Evolutionary conservation across 768 basidiomycete species (phyloP).

Genomic region (Hydnum rufescens): DNA sequence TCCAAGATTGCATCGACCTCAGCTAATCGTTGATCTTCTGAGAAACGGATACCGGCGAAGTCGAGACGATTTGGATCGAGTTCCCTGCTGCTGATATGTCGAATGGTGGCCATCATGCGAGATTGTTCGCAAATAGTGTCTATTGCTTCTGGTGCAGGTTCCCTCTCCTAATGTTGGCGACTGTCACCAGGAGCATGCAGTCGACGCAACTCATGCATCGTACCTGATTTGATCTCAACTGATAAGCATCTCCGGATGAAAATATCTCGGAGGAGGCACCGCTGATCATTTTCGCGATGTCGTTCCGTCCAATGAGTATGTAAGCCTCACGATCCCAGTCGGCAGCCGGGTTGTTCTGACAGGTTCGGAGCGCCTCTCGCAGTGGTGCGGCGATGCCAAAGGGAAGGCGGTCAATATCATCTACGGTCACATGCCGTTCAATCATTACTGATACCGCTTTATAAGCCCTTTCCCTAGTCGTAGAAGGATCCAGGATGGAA

Average conservation of each 20-base stretch:
- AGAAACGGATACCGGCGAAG: constrained; percentile 71
- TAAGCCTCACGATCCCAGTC: constrained; percentile 58
- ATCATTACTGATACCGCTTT: constrained; percentile 40
- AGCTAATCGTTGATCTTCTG: constrained; percentile 71
- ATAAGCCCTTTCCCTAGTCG: constrained; percentile 30
- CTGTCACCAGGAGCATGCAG: no score
- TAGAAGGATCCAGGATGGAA: constrained; percentile 7
- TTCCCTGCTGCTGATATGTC: neutral
- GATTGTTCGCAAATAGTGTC: constrained; percentile 9
- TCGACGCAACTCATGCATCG: no score
- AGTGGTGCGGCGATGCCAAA: constrained; percentile 60
- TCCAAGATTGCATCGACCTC: constrained; percentile 85
- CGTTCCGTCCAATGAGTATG: constrained; percentile 47
- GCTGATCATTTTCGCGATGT: constrained; percentile 36
- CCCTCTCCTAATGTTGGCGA: neutral
- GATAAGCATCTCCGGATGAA: constrained; percentile 30
- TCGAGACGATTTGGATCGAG: constrained; percentile 28
- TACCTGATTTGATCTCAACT: constrained; percentile 7
- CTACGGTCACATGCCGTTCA: constrained; percentile 24
- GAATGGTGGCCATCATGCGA: constrained; percentile 1
- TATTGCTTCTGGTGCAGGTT: constrained; percentile 5
- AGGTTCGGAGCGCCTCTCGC: constrained; percentile 65
- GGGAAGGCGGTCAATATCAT: constrained; percentile 37
- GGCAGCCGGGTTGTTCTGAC: constrained; percentile 55
- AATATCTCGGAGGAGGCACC: constrained; percentile 19